These are phyloP conservation scores for Solanum medicagineum DNA, from an alignment of 257 asterid species.

Conservation along the genomic window DNA sequence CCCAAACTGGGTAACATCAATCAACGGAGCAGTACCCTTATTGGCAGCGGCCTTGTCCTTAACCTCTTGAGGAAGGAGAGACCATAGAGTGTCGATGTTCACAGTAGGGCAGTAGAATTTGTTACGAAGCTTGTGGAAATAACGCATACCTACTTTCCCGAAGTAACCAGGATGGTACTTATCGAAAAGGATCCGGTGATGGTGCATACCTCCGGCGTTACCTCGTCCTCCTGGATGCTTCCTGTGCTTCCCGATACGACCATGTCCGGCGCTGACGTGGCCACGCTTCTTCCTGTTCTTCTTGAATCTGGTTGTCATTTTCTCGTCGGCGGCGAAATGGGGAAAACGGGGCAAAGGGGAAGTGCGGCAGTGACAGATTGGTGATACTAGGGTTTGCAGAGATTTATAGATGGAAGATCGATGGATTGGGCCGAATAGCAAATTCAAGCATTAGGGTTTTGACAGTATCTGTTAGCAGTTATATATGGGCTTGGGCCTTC, in stretches of 20 bases:
- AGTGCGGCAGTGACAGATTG: not conserved
- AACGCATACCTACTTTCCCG: constrained; percentile 27
- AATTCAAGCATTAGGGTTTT: not conserved
- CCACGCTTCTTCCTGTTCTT: constrained; percentile 35
- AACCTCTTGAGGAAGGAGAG: constrained; percentile 8
- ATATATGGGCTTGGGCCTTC: not conserved
- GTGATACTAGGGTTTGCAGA: not conserved
- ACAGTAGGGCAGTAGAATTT: constrained; percentile 17
- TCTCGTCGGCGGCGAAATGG: not conserved
- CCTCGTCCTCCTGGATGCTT: constrained; percentile 31
- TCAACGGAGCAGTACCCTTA: constrained; percentile 1
- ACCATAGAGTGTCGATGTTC: constrained; percentile 15
- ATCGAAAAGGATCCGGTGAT: constrained; percentile 29
- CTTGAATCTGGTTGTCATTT: constrained; percentile 25
- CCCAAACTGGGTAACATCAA: constrained; percentile 13
- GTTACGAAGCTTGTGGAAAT: constrained; percentile 20
- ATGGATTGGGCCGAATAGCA: not conserved
- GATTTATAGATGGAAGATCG: not conserved
- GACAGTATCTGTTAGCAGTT: not conserved
- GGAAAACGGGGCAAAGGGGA: not conserved
- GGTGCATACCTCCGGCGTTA: constrained; percentile 31
- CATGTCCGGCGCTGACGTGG: constrained; percentile 36
- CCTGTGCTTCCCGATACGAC: constrained; percentile 25
- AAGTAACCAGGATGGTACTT: constrained; percentile 29
- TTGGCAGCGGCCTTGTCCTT: constrained; percentile 4